These are phyloP conservation scores for Ophidiomyces ophidiicola DNA, from an alignment of 2,329 filamentous ascomycete genomes.

Conservation along the genomic window DNA sequence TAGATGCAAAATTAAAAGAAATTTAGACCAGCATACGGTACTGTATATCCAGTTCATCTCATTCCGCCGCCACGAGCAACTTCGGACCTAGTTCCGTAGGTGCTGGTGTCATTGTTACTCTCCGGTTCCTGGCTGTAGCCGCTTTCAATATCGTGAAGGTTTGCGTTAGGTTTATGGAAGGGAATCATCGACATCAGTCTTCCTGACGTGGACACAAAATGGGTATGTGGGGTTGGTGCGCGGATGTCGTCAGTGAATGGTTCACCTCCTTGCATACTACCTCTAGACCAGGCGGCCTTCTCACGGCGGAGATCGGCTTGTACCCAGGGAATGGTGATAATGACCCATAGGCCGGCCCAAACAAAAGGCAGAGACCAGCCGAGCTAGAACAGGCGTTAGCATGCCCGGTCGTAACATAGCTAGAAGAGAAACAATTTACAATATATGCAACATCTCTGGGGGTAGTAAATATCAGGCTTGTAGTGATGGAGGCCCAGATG, in stretches of 20 bases:
- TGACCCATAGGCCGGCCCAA: conserved; percentile 33
- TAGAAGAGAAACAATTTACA: conserved; percentile 20
- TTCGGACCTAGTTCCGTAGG: background rate
- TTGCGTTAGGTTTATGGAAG: conserved; percentile 13
- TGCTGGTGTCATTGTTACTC: background rate
- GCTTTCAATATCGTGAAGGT: conserved; percentile 1
- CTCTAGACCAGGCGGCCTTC: conserved; percentile 31
- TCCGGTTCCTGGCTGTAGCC: background rate
- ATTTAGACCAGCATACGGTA: too few species aligned
- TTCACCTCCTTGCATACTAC: conserved; percentile 25
- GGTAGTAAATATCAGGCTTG: conserved; percentile 40
- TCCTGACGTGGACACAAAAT: conserved; percentile 24
- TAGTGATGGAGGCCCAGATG: conserved; percentile 36
- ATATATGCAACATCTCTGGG: conserved; percentile 39
- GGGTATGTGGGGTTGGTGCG: conserved; percentile 27
- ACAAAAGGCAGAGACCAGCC: conserved; percentile 35
- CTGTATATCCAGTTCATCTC: too few species aligned
- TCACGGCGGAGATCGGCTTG: conserved; percentile 35
- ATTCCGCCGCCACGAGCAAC: background rate
- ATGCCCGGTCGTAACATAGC: background rate
- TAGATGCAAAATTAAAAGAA: too few species aligned
- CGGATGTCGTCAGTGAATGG: conserved; percentile 29
- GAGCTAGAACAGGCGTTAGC: conserved; percentile 18
- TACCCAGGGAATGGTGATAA: conserved; percentile 38
- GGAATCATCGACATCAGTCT: conserved; percentile 14